Conservation (phyloP, 1,284 basidiomycete species). For the Schizophyllum commune region DNA sequence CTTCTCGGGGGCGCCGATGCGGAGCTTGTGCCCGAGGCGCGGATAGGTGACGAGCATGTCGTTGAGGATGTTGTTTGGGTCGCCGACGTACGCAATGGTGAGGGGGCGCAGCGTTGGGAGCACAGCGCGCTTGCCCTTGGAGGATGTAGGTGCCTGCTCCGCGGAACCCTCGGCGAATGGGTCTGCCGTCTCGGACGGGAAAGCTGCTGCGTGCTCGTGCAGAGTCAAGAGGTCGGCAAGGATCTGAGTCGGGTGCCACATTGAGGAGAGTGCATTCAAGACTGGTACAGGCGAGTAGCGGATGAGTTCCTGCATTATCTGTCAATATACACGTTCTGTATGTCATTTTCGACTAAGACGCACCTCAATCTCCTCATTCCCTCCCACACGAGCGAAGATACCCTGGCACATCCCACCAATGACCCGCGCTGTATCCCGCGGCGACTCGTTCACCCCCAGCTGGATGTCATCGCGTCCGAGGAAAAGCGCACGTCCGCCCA, state of each 20-base stretch:
- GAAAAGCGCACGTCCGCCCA: slow-evolving; percentile 91
- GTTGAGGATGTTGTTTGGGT: slow-evolving; percentile 93
- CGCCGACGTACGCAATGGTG: slow-evolving; percentile 91
- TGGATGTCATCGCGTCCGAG: slow-evolving; percentile 92
- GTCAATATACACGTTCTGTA: not conserved
- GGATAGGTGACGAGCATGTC: slow-evolving; percentile 96
- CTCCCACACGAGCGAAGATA: slow-evolving; percentile 93
- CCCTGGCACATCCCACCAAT: slow-evolving; percentile 95
- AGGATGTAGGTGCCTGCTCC: not conserved
- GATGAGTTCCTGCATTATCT: slow-evolving; percentile 65
- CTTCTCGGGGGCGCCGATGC: slow-evolving; percentile 72
- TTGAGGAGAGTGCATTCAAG: slow-evolving; percentile 89
- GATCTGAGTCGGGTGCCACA: slow-evolving; percentile 96
- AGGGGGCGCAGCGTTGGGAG: slow-evolving; percentile 51
- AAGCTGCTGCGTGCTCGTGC: slow-evolving; percentile 63
- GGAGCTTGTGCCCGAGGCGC: slow-evolving; percentile 81
- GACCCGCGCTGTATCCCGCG: slow-evolving; percentile 82
- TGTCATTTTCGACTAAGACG: slow-evolving; percentile 14
- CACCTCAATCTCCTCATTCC: slow-evolving; percentile 89
- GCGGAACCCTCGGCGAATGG: not conserved
- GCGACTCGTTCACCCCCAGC: slow-evolving; percentile 90
- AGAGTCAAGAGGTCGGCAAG: slow-evolving; percentile 92
- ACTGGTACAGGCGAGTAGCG: slow-evolving; percentile 88
- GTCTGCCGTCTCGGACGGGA: slow-evolving; percentile 22
- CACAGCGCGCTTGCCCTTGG: slow-evolving; percentile 8